Base-by-base conservation (phyloP, 768 basidiomycete species). In the Trametes cinnabarina region DNA sequence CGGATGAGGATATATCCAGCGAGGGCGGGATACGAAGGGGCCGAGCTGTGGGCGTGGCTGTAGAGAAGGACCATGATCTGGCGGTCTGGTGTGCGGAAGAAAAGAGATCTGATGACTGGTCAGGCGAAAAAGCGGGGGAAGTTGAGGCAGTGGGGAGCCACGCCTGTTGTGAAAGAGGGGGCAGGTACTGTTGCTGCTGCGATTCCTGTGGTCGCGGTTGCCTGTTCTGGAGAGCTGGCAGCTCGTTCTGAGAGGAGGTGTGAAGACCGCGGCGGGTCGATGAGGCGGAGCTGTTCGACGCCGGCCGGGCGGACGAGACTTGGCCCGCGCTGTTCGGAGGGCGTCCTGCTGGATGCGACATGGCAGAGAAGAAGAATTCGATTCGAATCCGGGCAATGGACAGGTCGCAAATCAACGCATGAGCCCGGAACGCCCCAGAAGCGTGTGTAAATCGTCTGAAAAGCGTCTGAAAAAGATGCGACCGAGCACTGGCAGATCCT, bases 101-200 rank as follows among this genome's bases (percentile, higher is more conserved):
- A 43, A 48, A 50, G 19, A 41, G 51, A 39, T 55, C 32, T 7
- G 58, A 37, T 3, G 51, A 30, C 39, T 48, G 57, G 47, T 60
- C 58, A 55, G 54, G 58, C 9, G 58, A 60, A 51, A 55, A 22
- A 11, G 47, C 41, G 19, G 52, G 32, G 41, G n/a, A n/a, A n/a
- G n/a, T n/a, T n/a, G 46, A 19, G 2, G 28, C 15, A 14, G 35
- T 4, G 22, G 51, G 58, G 10, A 23, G 39, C 51, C 51, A 53
- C 34, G 23, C n/a, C 3, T 41, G 30, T 2, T 41, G 41, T 3
- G 48, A 47, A 3, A 35, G 8, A 34, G 34, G 34, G 14, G 34
- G 14, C 34, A 34, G 34, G 34, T 34, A 14, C 14, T 14, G 34
- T 14, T 34, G 34, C 34, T 34, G 34, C 34, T 34, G 34, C 34